phyloP scores from a whole-genome alignment of 2,329 filamentous ascomycete genomes.

The Colletotrichum sidae region DNA sequence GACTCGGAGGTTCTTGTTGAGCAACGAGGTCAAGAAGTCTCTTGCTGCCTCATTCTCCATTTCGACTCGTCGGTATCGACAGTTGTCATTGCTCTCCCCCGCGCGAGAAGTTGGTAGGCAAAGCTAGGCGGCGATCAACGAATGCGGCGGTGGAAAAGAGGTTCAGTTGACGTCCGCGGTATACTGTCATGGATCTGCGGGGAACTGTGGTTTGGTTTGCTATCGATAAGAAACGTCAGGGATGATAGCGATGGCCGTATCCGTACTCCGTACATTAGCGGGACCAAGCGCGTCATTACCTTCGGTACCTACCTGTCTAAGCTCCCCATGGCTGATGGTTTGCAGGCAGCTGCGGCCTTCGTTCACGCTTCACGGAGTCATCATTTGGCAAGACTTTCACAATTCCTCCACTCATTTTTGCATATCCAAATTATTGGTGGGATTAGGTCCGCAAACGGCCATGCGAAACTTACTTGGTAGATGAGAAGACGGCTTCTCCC shows the following conservation, averaged over 20 bases:
- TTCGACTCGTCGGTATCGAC: constrained; percentile 4
- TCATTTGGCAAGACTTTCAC: background rate
- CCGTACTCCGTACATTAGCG: too few species aligned
- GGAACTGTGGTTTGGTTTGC: background rate
- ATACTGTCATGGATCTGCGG: too few species aligned
- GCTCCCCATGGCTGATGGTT: constrained; percentile 17
- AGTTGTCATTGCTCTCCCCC: constrained; percentile 15
- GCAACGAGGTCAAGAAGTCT: constrained; percentile 71
- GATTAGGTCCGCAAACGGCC: background rate
- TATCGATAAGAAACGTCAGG: constrained; percentile 33
- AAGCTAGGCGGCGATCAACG: too few species aligned
- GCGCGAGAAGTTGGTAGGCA: background rate
- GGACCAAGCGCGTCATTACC: constrained; percentile 34
- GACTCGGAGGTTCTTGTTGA: constrained; percentile 84
- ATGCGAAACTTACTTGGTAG: constrained; percentile 22
- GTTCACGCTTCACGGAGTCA: constrained; percentile 22
- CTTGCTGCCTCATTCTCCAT: constrained; percentile 66
- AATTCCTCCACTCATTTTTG: background rate
- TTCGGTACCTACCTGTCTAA: constrained; percentile 22
- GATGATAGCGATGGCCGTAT: constrained; percentile 13
- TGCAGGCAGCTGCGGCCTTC: constrained; percentile 16
- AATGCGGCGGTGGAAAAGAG: too few species aligned
- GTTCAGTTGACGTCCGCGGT: too few species aligned
- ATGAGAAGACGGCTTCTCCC: constrained; percentile 38
- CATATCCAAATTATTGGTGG: background rate